These are phyloP conservation scores for Cucurbita moschata DNA, from an alignment of 306 rosid genomes.

Conservation along the genomic window DNA sequence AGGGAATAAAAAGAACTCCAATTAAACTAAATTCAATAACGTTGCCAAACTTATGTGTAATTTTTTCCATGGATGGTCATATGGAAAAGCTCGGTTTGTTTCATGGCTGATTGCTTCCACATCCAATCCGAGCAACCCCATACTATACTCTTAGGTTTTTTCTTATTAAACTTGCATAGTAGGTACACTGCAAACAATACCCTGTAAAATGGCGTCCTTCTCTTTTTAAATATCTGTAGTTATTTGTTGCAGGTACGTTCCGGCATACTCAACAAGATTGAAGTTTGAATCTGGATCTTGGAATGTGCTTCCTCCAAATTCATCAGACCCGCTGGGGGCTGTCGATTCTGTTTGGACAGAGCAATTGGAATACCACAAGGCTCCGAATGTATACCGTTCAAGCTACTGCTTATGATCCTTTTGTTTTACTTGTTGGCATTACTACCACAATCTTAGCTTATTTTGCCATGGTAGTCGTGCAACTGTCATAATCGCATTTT, in stretches of 20 bases:
- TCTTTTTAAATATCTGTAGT: background rate
- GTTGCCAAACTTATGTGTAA: background rate
- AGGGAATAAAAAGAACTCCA: background rate
- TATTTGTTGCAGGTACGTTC: conserved; percentile 60
- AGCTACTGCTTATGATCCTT: conserved; percentile 36
- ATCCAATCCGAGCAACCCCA: background rate
- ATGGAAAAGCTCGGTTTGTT: background rate
- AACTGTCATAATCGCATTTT: too few relatives aligned
- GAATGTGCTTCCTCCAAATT: conserved; percentile 58
- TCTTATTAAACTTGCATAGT: background rate
- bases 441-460: conserved; percentile 47
- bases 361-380: conserved; percentile 78
- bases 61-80: background rate
- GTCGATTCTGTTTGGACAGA: conserved; percentile 87
- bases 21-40: background rate
- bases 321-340: conserved; percentile 57
- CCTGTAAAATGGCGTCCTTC: background rate
- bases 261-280: conserved; percentile 80
- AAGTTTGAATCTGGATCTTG: conserved; percentile 55
- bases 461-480: background rate
- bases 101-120: background rate
- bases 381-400: conserved; percentile 59
- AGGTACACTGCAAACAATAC: background rate
- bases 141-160: background rate
- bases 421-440: conserved; percentile 60